Evolutionary conservation across 805 yeast species (phyloP).

Genomic region (Pichia heedii): DNA sequence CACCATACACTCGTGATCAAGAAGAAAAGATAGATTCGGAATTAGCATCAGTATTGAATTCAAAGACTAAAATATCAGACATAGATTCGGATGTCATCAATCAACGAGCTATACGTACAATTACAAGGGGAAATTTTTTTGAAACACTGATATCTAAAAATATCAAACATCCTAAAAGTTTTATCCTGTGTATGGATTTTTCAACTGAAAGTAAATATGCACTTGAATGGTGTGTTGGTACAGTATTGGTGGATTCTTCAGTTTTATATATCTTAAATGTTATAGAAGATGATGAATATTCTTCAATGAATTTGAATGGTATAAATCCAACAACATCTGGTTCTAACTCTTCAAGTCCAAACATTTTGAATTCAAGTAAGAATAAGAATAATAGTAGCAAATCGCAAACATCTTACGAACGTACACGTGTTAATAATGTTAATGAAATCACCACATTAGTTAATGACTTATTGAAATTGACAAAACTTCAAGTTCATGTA

Average conservation of each 20-base stretch:
- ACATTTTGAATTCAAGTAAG: neutral
- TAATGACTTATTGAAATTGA: conserved; percentile 43
- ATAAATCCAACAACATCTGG: conserved; percentile 20
- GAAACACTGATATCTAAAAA: conserved; percentile 27
- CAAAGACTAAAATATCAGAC: conserved; percentile 45
- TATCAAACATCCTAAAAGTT: conserved; percentile 38
- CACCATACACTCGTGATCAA: conserved; percentile 62
- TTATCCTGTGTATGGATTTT: conserved; percentile 70
- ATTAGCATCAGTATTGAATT: conserved; percentile 45
- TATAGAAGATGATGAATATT: conserved; percentile 35
- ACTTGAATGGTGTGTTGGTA: conserved; percentile 81
- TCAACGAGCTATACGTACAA: conserved; percentile 57
- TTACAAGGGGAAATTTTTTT: conserved; percentile 61
- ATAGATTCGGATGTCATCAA: conserved; percentile 43
- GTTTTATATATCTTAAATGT: conserved; percentile 66
- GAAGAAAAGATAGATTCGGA: conserved; percentile 58
- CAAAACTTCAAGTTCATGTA: conserved; percentile 64
- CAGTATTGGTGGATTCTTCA: conserved; percentile 74
- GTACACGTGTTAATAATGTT: conserved; percentile 33
- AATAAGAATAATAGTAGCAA: too few relatives aligned
- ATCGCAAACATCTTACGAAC: conserved; percentile 22
- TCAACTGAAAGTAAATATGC: conserved; percentile 80
- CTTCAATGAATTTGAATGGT: conserved; percentile 29
- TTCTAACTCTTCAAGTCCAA: neutral
- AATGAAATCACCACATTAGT: conserved; percentile 34